phyloP scores from a whole-genome alignment of 441 rosid species.

The California macrophylla region DNA sequence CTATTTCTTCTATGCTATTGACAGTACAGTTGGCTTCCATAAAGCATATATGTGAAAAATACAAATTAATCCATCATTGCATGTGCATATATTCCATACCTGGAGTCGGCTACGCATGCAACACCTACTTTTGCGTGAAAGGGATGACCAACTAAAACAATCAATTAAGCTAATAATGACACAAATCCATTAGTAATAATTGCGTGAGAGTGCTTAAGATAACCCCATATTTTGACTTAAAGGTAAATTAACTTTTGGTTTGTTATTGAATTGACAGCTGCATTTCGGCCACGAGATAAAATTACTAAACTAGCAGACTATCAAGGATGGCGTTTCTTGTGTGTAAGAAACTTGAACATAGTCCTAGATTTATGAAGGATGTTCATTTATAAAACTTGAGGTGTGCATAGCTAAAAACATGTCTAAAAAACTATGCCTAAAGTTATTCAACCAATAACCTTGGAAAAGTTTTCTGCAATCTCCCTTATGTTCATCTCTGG shows the following conservation, averaged over 20 bases:
- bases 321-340: background rate
- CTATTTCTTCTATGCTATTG: background rate
- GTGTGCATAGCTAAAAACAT: background rate
- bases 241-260: background rate
- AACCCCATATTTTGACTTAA: slow-evolving; percentile 9
- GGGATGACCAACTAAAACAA: background rate
- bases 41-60: background rate
- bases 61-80: background rate
- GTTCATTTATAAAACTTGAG: background rate
- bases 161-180: background rate
- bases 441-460: slow-evolving; percentile 35
- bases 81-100: background rate
- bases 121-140: background rate
- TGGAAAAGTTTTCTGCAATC: slow-evolving; percentile 69
- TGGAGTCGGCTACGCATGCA: background rate
- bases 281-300: background rate
- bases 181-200: slow-evolving; percentile 4
- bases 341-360: background rate
- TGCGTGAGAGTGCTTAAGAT: slow-evolving; percentile 5
- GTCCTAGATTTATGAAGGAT: background rate
- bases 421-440: slow-evolving; percentile 7
- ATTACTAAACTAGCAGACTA: background rate
- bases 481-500: slow-evolving; percentile 56
- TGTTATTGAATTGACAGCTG: background rate
- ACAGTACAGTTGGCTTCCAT: background rate